Percentiles rank a stretch among this genome's conserved stretches.
Conservation (phyloP, 768 basidiomycete genomes). For the Kwoniella dejecticola region DNA sequence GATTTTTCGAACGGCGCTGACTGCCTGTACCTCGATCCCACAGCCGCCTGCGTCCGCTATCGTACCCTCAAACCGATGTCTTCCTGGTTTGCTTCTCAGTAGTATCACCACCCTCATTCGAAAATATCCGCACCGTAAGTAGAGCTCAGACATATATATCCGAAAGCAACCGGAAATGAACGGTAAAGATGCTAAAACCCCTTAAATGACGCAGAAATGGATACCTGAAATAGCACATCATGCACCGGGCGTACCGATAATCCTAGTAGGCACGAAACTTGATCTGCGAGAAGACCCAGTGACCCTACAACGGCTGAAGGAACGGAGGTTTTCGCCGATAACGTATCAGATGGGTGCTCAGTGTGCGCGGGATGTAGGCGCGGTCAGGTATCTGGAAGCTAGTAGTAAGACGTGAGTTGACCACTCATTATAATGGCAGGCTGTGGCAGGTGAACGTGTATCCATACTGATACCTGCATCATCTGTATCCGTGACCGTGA, state of each 20-base stretch:
- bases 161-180: too few species aligned
- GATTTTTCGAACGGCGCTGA: too few species aligned
- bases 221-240: slow-evolving; percentile 86
- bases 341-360: slow-evolving; percentile 78
- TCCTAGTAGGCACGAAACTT: slow-evolving; percentile 94
- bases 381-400: slow-evolving; percentile 67
- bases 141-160: too few species aligned
- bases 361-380: slow-evolving; percentile 91
- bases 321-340: slow-evolving; percentile 95
- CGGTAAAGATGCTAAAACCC: too few species aligned
- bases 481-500: background rate
- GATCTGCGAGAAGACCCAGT: slow-evolving; percentile 93
- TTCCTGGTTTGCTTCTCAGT: slow-evolving; percentile 99
- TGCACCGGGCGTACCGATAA: slow-evolving; percentile 87
- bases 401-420: slow-evolving; percentile 52
- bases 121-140: slow-evolving; percentile 92
- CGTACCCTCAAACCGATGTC: slow-evolving; percentile 98
- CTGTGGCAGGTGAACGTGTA: too few species aligned
- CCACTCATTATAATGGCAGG: too few species aligned
- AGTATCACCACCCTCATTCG: slow-evolving; percentile 95
- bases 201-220: too few species aligned
- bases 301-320: slow-evolving; percentile 89
- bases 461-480: background rate
- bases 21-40: too few species aligned
- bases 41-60: slow-evolving; percentile 87